Conservation (phyloP, 2,329 filamentous ascomycete species). For the Aspergillus pseudotamarii region DNA sequence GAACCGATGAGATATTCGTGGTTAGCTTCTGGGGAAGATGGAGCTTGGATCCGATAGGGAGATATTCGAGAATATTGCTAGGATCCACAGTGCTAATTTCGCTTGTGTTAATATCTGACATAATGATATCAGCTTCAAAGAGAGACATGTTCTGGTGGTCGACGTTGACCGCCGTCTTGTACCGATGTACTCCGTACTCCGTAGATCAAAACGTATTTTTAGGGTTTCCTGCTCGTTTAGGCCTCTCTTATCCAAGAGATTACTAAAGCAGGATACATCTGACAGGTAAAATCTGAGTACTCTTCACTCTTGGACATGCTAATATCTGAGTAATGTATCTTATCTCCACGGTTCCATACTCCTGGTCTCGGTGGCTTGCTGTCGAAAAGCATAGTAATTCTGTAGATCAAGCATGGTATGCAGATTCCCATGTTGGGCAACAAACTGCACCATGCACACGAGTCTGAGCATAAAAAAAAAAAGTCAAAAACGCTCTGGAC, state of each 20-base stretch:
- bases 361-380: constrained; percentile 1
- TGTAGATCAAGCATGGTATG: constrained; percentile 12
- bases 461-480: constrained; percentile 12
- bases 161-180: background rate
- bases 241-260: background rate
- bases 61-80: constrained; percentile 9
- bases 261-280: background rate
- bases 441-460: constrained; percentile 16
- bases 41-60: constrained; percentile 16
- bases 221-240: background rate
- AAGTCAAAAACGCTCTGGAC: background rate
- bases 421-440: constrained; percentile 16
- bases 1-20: constrained; percentile 8
- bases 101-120: background rate
- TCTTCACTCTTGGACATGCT: background rate
- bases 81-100: constrained; percentile 11
- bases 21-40: constrained; percentile 18
- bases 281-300: background rate
- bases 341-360: constrained; percentile 10
- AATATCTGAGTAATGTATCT: background rate
- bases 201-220: background rate
- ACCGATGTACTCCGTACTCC: background rate
- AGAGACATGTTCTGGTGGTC: background rate
- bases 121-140: background rate
- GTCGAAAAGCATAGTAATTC: constrained; percentile 7